Base-by-base conservation (phyloP, 2,329 filamentous ascomycete genomes). In the Daldinia sp. region DNA sequence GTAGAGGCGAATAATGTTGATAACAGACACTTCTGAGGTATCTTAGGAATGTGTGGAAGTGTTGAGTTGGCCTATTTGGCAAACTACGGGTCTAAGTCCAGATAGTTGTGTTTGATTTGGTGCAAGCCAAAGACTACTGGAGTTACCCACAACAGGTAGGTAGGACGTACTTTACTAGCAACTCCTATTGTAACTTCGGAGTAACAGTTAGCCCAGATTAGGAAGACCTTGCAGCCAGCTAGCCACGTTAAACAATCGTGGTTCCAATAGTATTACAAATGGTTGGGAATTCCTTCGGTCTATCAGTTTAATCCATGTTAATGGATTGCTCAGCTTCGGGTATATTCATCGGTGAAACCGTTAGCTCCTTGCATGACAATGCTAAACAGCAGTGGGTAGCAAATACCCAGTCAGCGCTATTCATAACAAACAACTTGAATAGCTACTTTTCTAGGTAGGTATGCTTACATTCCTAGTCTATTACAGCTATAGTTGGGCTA, bases 201-300 rank as follows among this genome's bases (percentile, higher is more conserved):
- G 4, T 12, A 15, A 28, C 4, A 42, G 4, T 6, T 18, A 44
- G 3, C 12, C 23, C 12, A 28, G 12, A 28, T 28, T 48, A 6
- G 23, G 44, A 28, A 26, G 23, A n/a, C 4, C 23, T 48, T 48
- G 23, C 44, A 28, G 26, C 6, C 28, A 6, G 9, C 28, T 51
- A 51, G 46, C 46, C 46, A 30, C 46, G 15, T 10, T 33, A 51
- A 9, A 30, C n/a, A 33, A 18, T 33, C 46, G 46, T 51, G 46
- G 46, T 26, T 18, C 26, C 46, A 51, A 12, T 51, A 1, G 3
- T 18, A 30, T 50, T 15, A 7, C 6, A 2, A 6, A 13, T 9
- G 6, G 15, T 50, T 18, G 4, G 15, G 18, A 30, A 50, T 28
- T n/a, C 46, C 26, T 30, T 30, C 3, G 46, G 6, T 33, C 46